Conservation (phyloP, 2,329 filamentous ascomycete genomes). For the Aspergillus fructus region DNA sequence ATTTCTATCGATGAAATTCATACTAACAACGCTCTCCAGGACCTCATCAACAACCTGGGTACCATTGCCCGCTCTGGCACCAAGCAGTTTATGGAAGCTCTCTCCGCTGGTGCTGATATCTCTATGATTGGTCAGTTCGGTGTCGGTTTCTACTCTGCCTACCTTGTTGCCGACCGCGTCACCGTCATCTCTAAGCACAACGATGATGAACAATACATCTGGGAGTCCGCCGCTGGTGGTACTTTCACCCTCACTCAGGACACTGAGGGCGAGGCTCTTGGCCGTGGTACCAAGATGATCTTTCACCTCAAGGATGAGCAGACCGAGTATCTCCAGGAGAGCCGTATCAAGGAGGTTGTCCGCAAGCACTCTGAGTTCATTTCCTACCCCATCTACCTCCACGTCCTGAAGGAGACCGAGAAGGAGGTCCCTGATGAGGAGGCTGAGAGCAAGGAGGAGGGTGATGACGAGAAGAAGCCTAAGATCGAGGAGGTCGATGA, state of each 20-base stretch:
- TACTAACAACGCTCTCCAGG: slow-evolving; percentile 50
- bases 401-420: slow-evolving; percentile 99
- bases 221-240: slow-evolving; percentile 96
- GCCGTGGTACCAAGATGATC: slow-evolving; percentile 96
- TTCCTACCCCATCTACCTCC: slow-evolving; percentile 99
- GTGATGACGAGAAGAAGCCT: slow-evolving; percentile 88
- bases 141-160: slow-evolving; percentile 99
- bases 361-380: slow-evolving; percentile 99
- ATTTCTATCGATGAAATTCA: background rate
- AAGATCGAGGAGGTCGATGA: slow-evolving; percentile 93
- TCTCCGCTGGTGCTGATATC: slow-evolving; percentile 96
- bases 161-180: slow-evolving; percentile 96
- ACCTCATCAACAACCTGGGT: slow-evolving; percentile 99
- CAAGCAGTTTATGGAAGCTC: slow-evolving; percentile 99
- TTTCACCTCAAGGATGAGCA: slow-evolving; percentile 99
- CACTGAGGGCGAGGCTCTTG: slow-evolving; percentile 84
- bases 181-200: slow-evolving; percentile 98
- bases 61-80: slow-evolving; percentile 98
- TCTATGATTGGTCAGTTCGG: slow-evolving; percentile 99
- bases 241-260: slow-evolving; percentile 93
- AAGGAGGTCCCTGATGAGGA: slow-evolving; percentile 98
- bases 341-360: slow-evolving; percentile 99
- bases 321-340: slow-evolving; percentile 96
- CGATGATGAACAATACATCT: slow-evolving; percentile 99
- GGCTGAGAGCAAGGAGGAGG: slow-evolving; percentile 68